Evolutionary conservation across 163 green algal genomes (phyloP), one percentile per base, ranked within the genome.

Genomic region (Chloroidium sp.): DNA sequence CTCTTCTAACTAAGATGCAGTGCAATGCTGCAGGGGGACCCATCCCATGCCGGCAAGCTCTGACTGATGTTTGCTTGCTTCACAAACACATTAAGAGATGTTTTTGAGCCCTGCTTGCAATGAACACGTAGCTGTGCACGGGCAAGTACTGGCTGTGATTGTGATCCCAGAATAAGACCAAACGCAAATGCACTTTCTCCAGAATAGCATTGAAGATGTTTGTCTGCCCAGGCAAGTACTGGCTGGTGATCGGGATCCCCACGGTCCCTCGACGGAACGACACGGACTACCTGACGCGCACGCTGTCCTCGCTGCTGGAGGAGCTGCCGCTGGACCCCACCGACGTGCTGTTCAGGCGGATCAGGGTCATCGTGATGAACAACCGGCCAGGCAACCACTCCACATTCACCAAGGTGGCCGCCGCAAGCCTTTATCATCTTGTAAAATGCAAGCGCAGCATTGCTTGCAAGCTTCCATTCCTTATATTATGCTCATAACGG

Each of bases 191-290:
- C 36, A 36, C 36, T 36, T 36, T 36, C 36, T 36, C 36, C 36
- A 36, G 36, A 36, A 36, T 36, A 36, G 36, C 36, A 36, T 36
- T 36, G 36, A 36, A 36, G 36, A 36, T 36, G 36, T 36, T 36
- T 36, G 36, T 36, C 36, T 36, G 36, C 36, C 36, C 64, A 72
- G 64, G 59, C 69, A 81, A 76, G 77, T 58, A 36, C 2, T 90
- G 86, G 86, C 84, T 90, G 36, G 83, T 81, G 3, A 85, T 91
- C 59, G 87, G 85, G 67, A 88, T 91, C n/a, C 83, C 87, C n/a
- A 88, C 84, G 2, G 82, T 87, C 57, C 85, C 85, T 1, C 75
- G 87, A 0, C 69, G 75, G 61, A 72, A 68, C 6, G 62, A 75
- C 62, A 62, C 76, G 68, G 82, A 85, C 68, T 91, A 91, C 80